Evolutionary conservation across 495 filamentous ascomycete species (phyloP), one percentile per base, ranked within the genome.

Genomic region (Neurospora africana): DNA sequence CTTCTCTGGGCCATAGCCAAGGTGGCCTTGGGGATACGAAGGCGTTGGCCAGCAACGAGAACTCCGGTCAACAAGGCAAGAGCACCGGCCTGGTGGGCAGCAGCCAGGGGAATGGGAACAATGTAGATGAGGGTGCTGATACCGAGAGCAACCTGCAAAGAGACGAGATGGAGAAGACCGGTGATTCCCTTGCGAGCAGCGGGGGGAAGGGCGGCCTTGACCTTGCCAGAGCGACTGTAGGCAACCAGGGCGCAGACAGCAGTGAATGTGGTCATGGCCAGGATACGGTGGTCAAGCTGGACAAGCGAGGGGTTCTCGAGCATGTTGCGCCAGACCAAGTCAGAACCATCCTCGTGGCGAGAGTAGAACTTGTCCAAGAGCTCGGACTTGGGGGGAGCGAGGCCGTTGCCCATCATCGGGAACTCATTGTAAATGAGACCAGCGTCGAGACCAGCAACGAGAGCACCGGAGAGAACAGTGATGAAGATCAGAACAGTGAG

Each of bases 351-450:
- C 47, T 89, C 84, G 67, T 85, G 86, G 69, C 92, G 92, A 27
- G 90, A 92, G 86, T 98, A 99, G 82, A 93, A 94, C 53, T 87
- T 82, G 75, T 92, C 88, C 76, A 93, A 93, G 10, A 99, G 88
- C 79, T 99, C 95, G 1, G 86, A 83, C 72, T 84, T 88, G 1
- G 95, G 96, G 11, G 95, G 95, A 4, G 91, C 84, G 38, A 94
- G 84, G 2, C 93, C 93, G 1, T 85, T 82, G 37, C 96, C 95
- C 95, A 99, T 99, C 78, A 87, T 92, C 1, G 96, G 96, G 78
- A 98, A 98, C 76, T 98, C 93, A 78, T 98, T 98, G 84, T 99
- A 99, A 78, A 99, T 97, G 19, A 99, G 83, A 15, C 95, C 95
- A 17, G 95, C 95, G 77, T 99, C 95, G 30, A 99, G 88, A 37